These are phyloP conservation scores for Rickenella mellea DNA, from an alignment of 768 basidiomycete species.

Conservation along the genomic window DNA sequence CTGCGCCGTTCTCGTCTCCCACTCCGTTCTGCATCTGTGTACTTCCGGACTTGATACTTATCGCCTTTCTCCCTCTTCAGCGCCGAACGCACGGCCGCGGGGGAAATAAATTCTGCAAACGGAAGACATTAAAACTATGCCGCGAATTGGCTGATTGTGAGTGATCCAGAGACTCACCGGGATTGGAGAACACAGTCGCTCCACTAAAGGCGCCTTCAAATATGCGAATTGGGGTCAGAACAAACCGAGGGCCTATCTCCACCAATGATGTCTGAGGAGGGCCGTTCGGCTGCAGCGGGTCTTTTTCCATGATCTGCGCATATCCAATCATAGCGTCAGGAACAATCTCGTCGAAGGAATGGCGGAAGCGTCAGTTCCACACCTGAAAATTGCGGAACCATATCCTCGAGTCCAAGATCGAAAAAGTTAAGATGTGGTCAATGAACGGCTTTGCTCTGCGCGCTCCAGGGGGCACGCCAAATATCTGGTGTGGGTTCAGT, in stretches of 20 bases:
- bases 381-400: slow-evolving; percentile 99
- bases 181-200: slow-evolving; percentile 91
- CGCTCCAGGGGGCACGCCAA: slow-evolving; percentile 87
- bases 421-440: slow-evolving; percentile 96
- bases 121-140: slow-evolving; percentile 1
- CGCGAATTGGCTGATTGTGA: background rate
- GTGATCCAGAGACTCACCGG: slow-evolving; percentile 42
- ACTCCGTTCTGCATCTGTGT: slow-evolving; percentile 58
- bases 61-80: slow-evolving; percentile 63
- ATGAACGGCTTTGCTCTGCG: slow-evolving; percentile 93
- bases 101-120: slow-evolving; percentile 79
- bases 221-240: slow-evolving; percentile 92
- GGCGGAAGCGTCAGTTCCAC: slow-evolving; percentile 10
- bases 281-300: slow-evolving; percentile 79
- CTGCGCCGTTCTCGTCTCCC: slow-evolving; percentile 54
- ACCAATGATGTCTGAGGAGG: slow-evolving; percentile 81
- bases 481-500: slow-evolving; percentile 54
- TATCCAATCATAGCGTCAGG: background rate
- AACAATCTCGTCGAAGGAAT: slow-evolving; percentile 8
- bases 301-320: slow-evolving; percentile 82
- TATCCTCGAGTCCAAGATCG: slow-evolving; percentile 88
- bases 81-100: slow-evolving; percentile 67
- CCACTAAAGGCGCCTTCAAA: slow-evolving; percentile 97
- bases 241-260: slow-evolving; percentile 96
- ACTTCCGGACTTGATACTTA: slow-evolving; percentile 77